phyloP scores from a whole-genome alignment of 73 alveolate species.

The Paraurostyla sp. region DNA sequence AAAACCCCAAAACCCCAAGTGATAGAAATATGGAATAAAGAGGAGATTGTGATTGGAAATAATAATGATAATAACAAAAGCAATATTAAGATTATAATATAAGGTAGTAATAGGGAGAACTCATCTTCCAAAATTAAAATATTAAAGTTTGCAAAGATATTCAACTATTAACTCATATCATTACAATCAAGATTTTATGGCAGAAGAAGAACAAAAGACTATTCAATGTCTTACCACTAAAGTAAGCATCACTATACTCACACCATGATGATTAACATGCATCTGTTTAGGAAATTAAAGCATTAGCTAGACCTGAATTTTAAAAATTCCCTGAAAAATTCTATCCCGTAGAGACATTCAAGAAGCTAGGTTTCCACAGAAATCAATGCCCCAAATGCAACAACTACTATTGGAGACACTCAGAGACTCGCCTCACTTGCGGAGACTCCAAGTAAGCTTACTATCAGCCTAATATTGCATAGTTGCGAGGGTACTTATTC shows the following conservation, averaged over 20 bases:
- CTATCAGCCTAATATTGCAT: neutral
- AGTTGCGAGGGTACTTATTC: conserved; percentile 97
- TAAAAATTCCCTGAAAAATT: conserved; percentile 91
- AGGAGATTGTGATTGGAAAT: conserved; percentile 53
- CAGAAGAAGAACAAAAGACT: conserved; percentile 73
- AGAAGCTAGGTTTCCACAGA: conserved; percentile 84
- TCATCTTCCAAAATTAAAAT: conserved; percentile 51
- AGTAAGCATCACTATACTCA: conserved; percentile 57
- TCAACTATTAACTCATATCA: conserved; percentile 25
- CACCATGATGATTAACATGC: neutral
- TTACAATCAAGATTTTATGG: conserved; percentile 17
- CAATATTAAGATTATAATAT: conserved; percentile 34
- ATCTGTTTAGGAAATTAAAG: conserved; percentile 90
- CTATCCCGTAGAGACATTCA: conserved; percentile 91
- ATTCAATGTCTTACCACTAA: conserved; percentile 78
- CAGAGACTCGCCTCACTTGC: conserved; percentile 89
- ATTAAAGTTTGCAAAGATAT: conserved; percentile 39
- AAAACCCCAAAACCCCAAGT: no score
- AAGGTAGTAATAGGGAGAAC: conserved; percentile 56
- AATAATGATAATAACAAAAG: conserved; percentile 42
- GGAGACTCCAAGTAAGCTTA: conserved; percentile 93
- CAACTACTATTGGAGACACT: conserved; percentile 94
- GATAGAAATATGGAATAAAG: no score
- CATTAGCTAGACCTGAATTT: conserved; percentile 94
- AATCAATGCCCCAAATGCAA: conserved; percentile 88